Conservation (phyloP, 352 stramenopile genomes). For the Phytophthora hybrid region DNA sequence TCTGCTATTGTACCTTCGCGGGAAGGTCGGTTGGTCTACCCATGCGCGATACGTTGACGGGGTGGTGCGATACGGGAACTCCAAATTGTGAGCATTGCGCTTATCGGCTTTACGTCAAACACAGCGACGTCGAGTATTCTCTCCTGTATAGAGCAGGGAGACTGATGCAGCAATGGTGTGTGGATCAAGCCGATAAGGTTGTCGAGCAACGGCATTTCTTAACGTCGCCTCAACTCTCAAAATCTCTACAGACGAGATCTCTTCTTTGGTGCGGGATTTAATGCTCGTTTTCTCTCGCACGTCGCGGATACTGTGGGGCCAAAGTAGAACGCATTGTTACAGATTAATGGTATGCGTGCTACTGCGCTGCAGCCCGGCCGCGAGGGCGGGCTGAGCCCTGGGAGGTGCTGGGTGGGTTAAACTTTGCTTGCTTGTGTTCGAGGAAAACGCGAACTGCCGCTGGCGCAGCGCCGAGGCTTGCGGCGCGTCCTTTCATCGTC, state of each 20-base stretch:
- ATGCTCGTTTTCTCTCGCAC: conserved; percentile 4
- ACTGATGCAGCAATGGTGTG: conserved; percentile 13
- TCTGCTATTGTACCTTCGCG: neutral
- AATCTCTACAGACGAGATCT: neutral
- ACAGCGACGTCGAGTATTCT: conserved; percentile 2
- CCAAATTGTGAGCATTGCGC: neutral
- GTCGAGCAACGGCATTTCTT: neutral
- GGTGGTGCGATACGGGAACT: neutral
- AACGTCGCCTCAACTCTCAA: neutral
- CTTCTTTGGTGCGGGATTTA: neutral
- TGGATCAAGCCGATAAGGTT: conserved; percentile 6
- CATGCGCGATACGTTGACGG: neutral
- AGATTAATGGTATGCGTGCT: too few species aligned
- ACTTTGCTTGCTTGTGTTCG: too few species aligned
- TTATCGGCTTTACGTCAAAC: conserved; percentile 7
- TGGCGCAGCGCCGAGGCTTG: too few species aligned
- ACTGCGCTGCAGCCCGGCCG: too few species aligned
- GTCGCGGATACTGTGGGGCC: too few species aligned
- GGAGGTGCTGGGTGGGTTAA: too few species aligned
- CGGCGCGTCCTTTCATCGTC: too few species aligned
- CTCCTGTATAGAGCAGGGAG: neutral
- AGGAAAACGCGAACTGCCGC: too few species aligned
- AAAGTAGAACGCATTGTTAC: too few species aligned
- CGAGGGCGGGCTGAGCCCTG: too few species aligned
- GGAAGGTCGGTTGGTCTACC: neutral